phyloP scores from a whole-genome alignment of 306 rosid genomes.

The Rubus idaeus region DNA sequence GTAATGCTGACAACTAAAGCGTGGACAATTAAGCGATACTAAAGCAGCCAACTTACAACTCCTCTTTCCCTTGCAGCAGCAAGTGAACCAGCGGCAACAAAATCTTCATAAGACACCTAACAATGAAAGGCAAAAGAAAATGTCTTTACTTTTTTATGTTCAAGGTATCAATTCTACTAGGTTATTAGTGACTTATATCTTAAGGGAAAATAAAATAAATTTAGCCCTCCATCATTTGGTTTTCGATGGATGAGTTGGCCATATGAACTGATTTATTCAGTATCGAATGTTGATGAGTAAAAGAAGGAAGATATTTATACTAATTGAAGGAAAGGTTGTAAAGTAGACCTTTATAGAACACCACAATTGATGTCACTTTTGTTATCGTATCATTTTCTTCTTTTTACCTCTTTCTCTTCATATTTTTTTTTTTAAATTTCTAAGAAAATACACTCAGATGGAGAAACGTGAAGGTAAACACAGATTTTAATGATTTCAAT shows the following conservation, averaged over 20 bases:
- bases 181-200: neutral
- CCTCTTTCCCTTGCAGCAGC: slow-evolving; percentile 94
- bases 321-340: neutral
- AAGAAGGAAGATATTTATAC: neutral
- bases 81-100: slow-evolving; percentile 85
- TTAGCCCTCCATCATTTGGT: neutral
- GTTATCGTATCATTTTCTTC: neutral
- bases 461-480: neutral
- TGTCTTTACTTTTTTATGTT: neutral
- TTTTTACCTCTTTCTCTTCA: neutral
- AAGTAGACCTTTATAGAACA: neutral
- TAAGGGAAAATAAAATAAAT: neutral
- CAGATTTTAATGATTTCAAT: neutral
- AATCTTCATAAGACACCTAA: slow-evolving; percentile 83
- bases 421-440: too few species aligned
- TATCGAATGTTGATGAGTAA: neutral
- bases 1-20: slow-evolving; percentile 4
- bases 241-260: neutral
- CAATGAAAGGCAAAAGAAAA: slow-evolving; percentile 16
- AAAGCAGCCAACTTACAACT: slow-evolving; percentile 61
- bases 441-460: neutral
- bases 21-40: neutral
- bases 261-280: neutral
- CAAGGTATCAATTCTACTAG: neutral
- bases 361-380: neutral